Evolutionary conservation across 2,329 filamentous ascomycete genomes (phyloP).

Genomic region (Talaromyces sp.): DNA sequence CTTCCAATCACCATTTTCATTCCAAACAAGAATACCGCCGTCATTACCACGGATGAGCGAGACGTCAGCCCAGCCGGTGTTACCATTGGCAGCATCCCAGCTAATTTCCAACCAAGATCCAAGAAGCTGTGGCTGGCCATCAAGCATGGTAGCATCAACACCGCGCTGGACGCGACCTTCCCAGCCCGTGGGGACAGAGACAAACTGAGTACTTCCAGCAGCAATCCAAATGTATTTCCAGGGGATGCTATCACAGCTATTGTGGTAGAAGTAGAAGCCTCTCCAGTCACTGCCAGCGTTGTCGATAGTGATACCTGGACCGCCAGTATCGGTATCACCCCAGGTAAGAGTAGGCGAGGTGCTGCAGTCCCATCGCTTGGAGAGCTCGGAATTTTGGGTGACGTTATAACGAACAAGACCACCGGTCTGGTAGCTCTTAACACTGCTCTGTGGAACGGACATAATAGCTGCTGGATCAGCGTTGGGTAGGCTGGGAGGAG

Average conservation of each 20-base stretch:
- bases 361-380: slow-evolving; percentile 12
- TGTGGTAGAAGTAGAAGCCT: slow-evolving; percentile 11
- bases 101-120: slow-evolving; percentile 13
- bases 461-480: background rate
- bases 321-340: slow-evolving; percentile 8
- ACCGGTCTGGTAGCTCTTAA: slow-evolving; percentile 9
- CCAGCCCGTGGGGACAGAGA: slow-evolving; percentile 6
- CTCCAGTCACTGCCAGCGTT: slow-evolving; percentile 3
- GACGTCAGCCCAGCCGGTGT: slow-evolving; percentile 10
- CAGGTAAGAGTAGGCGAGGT: slow-evolving; percentile 9
- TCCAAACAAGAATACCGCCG: slow-evolving; percentile 11
- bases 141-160: slow-evolving; percentile 2
- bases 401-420: slow-evolving; percentile 8
- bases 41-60: slow-evolving; percentile 11
- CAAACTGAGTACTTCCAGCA: background rate
- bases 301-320: slow-evolving; percentile 11
- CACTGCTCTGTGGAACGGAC: slow-evolving; percentile 8
- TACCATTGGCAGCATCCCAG: background rate
- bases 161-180: slow-evolving; percentile 10
- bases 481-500: slow-evolving; percentile 10
- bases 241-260: slow-evolving; percentile 8
- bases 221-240: slow-evolving; percentile 16
- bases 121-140: slow-evolving; percentile 6
- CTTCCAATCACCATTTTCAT: slow-evolving; percentile 5
- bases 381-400: background rate